phyloP scores from a whole-genome alignment of 176 grass and related monocot species.

The Oryza coarctata region DNA sequence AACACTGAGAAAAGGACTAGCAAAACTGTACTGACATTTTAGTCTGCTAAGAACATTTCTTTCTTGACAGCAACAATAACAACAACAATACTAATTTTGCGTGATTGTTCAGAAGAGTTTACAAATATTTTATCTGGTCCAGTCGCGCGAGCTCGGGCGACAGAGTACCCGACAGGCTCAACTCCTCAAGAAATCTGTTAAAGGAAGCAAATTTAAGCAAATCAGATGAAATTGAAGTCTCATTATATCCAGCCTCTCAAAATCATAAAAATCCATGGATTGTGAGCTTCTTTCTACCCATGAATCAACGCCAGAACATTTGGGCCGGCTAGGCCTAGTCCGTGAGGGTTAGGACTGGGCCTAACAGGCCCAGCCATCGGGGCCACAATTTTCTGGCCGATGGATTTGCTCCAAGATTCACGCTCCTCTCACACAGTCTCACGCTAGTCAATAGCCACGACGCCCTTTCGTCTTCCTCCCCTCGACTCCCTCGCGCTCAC shows the following conservation, averaged over 20 bases:
- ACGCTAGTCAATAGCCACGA: no score
- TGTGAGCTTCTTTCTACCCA: background rate
- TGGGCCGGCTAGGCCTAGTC: background rate
- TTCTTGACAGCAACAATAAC: background rate
- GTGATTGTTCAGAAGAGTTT: slow-evolving; percentile 6
- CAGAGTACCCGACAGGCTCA: slow-evolving; percentile 53
- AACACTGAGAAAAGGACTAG: background rate
- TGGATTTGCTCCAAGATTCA: background rate
- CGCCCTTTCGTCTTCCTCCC: background rate
- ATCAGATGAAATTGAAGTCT: background rate
- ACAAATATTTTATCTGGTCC: slow-evolving; percentile 62
- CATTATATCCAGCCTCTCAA: background rate
- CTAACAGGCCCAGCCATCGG: background rate
- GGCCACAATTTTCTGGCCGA: background rate
- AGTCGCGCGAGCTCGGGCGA: slow-evolving; percentile 59
- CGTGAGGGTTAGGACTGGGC: background rate
- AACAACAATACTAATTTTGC: background rate
- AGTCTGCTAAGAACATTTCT: background rate
- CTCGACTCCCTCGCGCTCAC: background rate
- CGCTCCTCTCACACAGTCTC: no score
- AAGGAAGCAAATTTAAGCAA: background rate
- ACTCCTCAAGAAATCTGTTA: slow-evolving; percentile 34
- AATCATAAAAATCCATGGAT: background rate
- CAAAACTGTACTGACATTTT: background rate
- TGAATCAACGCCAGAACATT: background rate